phyloP scores from a whole-genome alignment of 805 yeast genomes.

The Candida tibetensis region DNA sequence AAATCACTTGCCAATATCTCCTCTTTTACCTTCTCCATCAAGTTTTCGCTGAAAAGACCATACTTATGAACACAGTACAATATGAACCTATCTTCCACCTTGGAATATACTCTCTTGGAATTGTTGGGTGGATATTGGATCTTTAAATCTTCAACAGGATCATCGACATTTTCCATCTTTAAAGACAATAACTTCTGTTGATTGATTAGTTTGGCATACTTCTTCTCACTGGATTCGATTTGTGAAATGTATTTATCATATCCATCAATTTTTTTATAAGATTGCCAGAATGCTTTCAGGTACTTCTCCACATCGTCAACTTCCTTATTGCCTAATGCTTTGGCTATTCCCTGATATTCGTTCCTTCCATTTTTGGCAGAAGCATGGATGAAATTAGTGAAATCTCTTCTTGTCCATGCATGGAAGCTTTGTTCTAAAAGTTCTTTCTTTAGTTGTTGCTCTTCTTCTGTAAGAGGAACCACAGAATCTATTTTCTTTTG shows the following conservation, averaged over 20 bases:
- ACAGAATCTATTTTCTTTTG: slow-evolving; percentile 54
- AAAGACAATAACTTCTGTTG: slow-evolving; percentile 55
- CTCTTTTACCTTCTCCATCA: slow-evolving; percentile 63
- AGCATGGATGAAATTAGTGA: slow-evolving; percentile 66
- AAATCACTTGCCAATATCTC: slow-evolving; percentile 58
- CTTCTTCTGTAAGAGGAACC: slow-evolving; percentile 62
- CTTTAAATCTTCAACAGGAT: slow-evolving; percentile 59
- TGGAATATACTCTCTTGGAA: slow-evolving; percentile 69
- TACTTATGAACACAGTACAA: slow-evolving; percentile 58
- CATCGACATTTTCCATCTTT: slow-evolving; percentile 52
- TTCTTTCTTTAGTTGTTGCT: slow-evolving; percentile 50
- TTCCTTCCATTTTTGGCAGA: slow-evolving; percentile 65
- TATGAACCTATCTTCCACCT: slow-evolving; percentile 67
- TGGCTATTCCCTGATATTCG: slow-evolving; percentile 47
- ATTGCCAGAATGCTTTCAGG: slow-evolving; percentile 61
- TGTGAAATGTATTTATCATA: slow-evolving; percentile 68
- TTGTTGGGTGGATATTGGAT: slow-evolving; percentile 82
- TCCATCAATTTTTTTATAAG: slow-evolving; percentile 61
- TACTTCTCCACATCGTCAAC: slow-evolving; percentile 59
- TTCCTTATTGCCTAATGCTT: slow-evolving; percentile 54
- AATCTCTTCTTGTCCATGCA: slow-evolving; percentile 73
- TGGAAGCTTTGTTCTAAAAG: slow-evolving; percentile 57
- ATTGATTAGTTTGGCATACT: slow-evolving; percentile 48
- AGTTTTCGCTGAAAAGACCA: slow-evolving; percentile 58
- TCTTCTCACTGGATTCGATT: slow-evolving; percentile 72